Evolutionary conservation across 2,329 filamentous ascomycete species (phyloP).

Genomic region (Talaromyces sp.): DNA sequence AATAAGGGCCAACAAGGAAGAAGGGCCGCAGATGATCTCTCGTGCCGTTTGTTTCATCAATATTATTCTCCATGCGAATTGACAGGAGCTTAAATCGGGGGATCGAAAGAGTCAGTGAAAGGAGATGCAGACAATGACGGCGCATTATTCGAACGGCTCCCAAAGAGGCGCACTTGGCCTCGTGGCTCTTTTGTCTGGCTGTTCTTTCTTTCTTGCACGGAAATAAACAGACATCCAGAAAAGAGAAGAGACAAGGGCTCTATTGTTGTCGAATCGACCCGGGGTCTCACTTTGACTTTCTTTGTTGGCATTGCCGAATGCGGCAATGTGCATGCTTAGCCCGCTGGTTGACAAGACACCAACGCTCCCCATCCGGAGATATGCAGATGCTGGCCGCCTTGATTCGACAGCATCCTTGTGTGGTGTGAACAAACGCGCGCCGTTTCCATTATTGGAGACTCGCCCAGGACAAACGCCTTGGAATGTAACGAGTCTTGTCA

Average conservation of each 20-base stretch:
- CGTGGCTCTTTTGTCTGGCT: not conserved
- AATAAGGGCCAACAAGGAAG: not conserved
- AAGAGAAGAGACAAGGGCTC: not conserved
- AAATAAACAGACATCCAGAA: not conserved
- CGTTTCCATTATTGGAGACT: not conserved
- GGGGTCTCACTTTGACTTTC: not conserved
- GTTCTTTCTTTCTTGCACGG: not conserved
- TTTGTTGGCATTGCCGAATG: not conserved
- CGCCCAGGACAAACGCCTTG: not conserved
- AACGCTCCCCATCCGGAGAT: not conserved
- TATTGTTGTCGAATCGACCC: not conserved
- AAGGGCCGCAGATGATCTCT: slow-evolving; percentile 2
- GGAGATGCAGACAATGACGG: not conserved
- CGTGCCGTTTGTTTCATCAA: slow-evolving; percentile 2
- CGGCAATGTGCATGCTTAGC: not conserved
- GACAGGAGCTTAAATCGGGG: not conserved
- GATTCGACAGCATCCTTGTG: not conserved
- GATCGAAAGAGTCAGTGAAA: not conserved
- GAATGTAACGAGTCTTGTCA: not conserved
- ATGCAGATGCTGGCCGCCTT: not conserved
- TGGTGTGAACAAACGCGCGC: not conserved
- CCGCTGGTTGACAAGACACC: not conserved
- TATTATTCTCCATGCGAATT: not conserved
- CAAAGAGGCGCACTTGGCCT: not conserved
- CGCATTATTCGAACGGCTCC: not conserved